phyloP scores from a whole-genome alignment of 768 basidiomycete genomes.

The Mycena galopus region DNA sequence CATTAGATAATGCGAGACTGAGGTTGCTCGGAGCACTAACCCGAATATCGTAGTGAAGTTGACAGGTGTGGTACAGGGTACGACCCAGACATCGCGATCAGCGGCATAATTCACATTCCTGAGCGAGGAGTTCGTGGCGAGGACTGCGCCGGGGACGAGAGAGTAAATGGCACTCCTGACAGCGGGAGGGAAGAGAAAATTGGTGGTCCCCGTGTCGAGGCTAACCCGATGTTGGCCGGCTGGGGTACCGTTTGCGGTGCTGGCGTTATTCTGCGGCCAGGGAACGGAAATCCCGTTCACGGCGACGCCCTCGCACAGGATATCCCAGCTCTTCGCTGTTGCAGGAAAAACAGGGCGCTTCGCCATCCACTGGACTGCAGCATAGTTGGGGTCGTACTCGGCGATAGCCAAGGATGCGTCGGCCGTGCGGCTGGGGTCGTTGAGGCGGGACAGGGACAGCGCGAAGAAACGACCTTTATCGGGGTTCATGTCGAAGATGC shows the following conservation, averaged over 20 bases:
- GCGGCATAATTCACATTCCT: background rate
- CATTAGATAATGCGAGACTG: background rate
- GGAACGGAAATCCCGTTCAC: constrained; percentile 5
- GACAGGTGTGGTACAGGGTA: constrained; percentile 20
- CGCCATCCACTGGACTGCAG: background rate
- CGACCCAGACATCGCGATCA: constrained; percentile 24
- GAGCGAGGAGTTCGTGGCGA: constrained; percentile 19
- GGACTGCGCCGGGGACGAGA: constrained; percentile 23
- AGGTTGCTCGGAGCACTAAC: background rate
- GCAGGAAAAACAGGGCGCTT: background rate
- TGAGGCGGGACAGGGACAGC: constrained; percentile 19
- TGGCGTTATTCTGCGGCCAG: background rate
- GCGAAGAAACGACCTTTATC: constrained; percentile 17
- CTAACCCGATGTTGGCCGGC: background rate
- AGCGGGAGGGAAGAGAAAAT: background rate
- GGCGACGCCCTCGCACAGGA: constrained; percentile 3
- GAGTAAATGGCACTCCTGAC: constrained; percentile 21
- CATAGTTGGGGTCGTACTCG: constrained; percentile 18
- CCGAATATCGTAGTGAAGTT: constrained; percentile 13
- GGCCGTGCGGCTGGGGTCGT: background rate
- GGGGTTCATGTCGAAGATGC: constrained; percentile 26
- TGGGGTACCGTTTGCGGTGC: background rate
- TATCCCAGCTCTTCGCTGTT: background rate
- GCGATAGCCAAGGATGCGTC: constrained; percentile 22
- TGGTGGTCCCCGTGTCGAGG: constrained; percentile 25